phyloP scores from a whole-genome alignment of 345 rosid genomes.

The Aethionema arabicum region DNA sequence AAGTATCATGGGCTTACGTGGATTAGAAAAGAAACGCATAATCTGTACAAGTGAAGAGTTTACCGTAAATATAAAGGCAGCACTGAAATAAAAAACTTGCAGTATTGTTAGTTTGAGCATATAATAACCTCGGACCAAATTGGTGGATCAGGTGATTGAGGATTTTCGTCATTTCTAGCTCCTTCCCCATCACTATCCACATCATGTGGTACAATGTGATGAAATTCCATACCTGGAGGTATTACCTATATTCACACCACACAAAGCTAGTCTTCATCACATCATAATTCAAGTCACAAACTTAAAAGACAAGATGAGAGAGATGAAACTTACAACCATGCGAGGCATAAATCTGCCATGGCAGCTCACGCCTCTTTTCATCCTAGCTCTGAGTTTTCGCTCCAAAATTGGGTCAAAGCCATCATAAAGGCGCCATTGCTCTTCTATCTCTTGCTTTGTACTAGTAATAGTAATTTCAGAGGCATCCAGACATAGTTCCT shows the following conservation, averaged over 20 bases:
- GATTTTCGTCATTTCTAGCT: conserved; percentile 53
- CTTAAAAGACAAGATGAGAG: conserved; percentile 6
- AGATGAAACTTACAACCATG: conserved; percentile 56
- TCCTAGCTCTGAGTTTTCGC: conserved; percentile 72
- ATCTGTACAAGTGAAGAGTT: conserved; percentile 46
- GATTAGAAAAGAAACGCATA: conserved; percentile 71
- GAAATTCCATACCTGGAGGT: conserved; percentile 95
- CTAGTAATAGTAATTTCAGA: conserved; percentile 75
- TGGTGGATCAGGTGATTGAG: conserved; percentile 58
- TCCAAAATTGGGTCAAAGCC: conserved; percentile 70
- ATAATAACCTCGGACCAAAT: conserved; percentile 72
- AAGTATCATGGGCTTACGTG: conserved; percentile 74
- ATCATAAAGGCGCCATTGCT: conserved; percentile 80
- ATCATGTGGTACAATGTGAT: conserved; percentile 64
- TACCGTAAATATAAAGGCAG: not conserved
- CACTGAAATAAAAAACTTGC: not conserved
- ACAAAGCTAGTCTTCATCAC: conserved; percentile 10
- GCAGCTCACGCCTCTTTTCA: conserved; percentile 70
- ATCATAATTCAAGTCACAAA: not conserved
- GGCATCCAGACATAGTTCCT: conserved; percentile 61
- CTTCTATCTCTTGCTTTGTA: conserved; percentile 71
- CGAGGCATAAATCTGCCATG: conserved; percentile 74
- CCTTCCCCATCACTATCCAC: conserved; percentile 63
- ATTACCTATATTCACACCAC: conserved; percentile 52
- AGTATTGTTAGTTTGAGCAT: not conserved